These are phyloP conservation scores for Fonsecaea pedrosoi DNA, from an alignment of 2,329 filamentous ascomycete species.

Conservation along the genomic window DNA sequence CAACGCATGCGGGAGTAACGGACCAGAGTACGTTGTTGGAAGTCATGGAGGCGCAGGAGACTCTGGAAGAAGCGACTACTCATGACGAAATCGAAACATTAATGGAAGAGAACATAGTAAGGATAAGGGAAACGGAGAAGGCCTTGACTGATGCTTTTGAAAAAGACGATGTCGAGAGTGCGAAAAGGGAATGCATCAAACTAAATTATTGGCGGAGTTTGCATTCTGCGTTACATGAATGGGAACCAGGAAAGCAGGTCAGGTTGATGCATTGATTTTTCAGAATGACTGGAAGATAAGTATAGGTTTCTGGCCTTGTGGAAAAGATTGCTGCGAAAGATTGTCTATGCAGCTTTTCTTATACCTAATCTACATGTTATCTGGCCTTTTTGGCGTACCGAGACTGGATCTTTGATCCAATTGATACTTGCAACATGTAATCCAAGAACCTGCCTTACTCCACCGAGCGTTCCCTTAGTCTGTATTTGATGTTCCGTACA, in stretches of 20 bases:
- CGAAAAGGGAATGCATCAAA: constrained; percentile 74
- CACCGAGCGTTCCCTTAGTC: background rate
- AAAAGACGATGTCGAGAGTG: constrained; percentile 68
- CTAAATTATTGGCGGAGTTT: constrained; percentile 93
- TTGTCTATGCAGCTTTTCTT: background rate
- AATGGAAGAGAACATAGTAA: constrained; percentile 68
- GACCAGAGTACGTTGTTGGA: constrained; percentile 80
- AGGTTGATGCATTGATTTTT: constrained; percentile 60
- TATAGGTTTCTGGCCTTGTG: too few relatives aligned
- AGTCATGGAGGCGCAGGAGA: constrained; percentile 80
- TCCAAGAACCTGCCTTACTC: background rate
- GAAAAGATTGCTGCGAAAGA: background rate
- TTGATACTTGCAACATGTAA: background rate
- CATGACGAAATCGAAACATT: constrained; percentile 69
- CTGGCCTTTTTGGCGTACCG: background rate
- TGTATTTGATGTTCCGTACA: background rate
- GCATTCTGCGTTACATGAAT: constrained; percentile 76
- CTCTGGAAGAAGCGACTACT: constrained; percentile 67
- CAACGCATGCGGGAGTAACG: constrained; percentile 64
- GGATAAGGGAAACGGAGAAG: constrained; percentile 69
- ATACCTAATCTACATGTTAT: background rate
- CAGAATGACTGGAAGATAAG: background rate
- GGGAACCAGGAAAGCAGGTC: constrained; percentile 77
- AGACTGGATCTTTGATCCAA: background rate
- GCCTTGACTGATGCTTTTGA: constrained; percentile 70